Conservation (phyloP, 257 asterid genomes). For the Przewalskia tangutica region DNA sequence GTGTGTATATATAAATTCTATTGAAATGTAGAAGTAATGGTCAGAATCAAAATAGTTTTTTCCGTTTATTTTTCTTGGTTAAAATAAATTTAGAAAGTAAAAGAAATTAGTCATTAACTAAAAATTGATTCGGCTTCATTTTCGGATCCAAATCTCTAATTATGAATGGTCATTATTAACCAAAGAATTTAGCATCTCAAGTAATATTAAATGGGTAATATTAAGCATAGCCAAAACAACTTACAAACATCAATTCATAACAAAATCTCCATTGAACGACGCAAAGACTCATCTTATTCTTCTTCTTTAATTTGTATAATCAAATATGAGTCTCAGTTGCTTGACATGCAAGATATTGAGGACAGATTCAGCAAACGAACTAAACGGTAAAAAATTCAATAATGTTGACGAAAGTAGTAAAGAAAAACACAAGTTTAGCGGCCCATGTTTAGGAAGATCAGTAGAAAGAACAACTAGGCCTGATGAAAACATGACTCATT, state of each 20-base stretch:
- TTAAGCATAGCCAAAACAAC: background rate
- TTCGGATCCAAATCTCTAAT: background rate
- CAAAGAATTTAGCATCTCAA: background rate
- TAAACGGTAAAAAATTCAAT: background rate
- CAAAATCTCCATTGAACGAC: background rate
- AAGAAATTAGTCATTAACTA: background rate
- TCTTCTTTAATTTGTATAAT: background rate
- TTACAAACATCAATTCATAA: background rate
- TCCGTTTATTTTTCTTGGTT: background rate
- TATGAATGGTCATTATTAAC: background rate
- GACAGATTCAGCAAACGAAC: slow-evolving; percentile 10
- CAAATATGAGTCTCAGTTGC: slow-evolving; percentile 15
- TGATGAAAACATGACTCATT: background rate
- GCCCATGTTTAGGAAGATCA: background rate
- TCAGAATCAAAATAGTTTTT: no score
- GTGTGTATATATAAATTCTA: no score
- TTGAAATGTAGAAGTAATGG: background rate
- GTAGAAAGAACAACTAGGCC: slow-evolving; percentile 13
- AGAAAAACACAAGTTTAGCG: slow-evolving; percentile 6
- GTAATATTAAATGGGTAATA: background rate
- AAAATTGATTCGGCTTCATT: background rate
- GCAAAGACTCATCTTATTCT: background rate
- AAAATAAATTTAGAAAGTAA: background rate
- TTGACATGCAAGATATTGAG: slow-evolving; percentile 10
- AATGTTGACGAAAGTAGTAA: background rate